Percentiles rank a stretch among this genome's conserved stretches.
These are phyloP conservation scores for Cylindrotheca fusiformis DNA, from an alignment of 108 stramenopile species.

Conservation along the genomic window DNA sequence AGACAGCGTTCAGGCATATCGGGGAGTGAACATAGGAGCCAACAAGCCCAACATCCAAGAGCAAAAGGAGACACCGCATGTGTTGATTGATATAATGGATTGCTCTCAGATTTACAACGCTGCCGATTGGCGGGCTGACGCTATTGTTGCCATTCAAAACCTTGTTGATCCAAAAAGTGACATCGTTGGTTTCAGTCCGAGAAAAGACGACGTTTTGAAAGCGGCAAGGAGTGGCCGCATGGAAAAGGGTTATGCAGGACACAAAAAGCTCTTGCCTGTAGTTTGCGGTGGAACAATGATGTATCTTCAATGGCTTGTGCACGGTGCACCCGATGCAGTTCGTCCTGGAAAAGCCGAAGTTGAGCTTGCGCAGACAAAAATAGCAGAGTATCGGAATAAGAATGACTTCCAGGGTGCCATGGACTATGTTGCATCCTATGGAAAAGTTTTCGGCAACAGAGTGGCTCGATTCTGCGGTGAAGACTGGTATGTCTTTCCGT, in stretches of 20 bases:
- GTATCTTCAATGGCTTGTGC: constrained; percentile 95
- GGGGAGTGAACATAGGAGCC: constrained; percentile 87
- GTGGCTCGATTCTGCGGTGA: constrained; percentile 61
- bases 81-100: constrained; percentile 85
- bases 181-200: constrained; percentile 11
- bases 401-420: constrained; percentile 79
- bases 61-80: constrained; percentile 74
- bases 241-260: constrained; percentile 6
- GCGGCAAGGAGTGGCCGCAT: constrained; percentile 15
- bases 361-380: constrained; percentile 36
- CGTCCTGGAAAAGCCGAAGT: constrained; percentile 62
- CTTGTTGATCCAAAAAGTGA: constrained; percentile 19
- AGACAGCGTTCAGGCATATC: constrained; percentile 94
- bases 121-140: constrained; percentile 88
- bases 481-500: constrained; percentile 78
- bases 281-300: constrained; percentile 92
- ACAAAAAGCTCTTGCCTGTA: constrained; percentile 55
- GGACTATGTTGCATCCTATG: constrained; percentile 48
- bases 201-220: constrained; percentile 11
- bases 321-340: constrained; percentile 92
- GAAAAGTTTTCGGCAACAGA: constrained; percentile 49
- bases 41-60: constrained; percentile 93
- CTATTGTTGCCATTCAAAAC: constrained; percentile 45
- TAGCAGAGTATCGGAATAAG: constrained; percentile 43
- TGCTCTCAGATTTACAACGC: constrained; percentile 67